Percentiles rank a stretch among this genome's conserved stretches.
These are phyloP conservation scores for Acacia pycnantha DNA, from an alignment of 331 rosid genomes.

Conservation along the genomic window DNA sequence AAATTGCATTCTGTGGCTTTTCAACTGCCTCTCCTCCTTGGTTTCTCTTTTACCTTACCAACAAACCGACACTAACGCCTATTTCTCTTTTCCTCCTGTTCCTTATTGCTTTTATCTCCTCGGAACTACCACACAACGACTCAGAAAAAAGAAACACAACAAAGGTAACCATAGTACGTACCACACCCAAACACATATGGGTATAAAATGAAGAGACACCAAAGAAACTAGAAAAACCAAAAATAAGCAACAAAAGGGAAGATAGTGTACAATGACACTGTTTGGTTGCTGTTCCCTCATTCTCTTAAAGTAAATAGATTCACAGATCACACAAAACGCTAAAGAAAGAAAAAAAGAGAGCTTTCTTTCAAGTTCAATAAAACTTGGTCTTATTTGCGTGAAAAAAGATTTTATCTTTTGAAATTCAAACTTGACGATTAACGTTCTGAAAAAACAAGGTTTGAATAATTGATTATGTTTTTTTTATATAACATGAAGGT, in stretches of 20 bases:
- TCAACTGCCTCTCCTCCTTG: slow-evolving; percentile 41
- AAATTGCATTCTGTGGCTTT: slow-evolving; percentile 55
- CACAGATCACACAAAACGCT: background rate
- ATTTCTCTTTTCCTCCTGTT: slow-evolving; percentile 26
- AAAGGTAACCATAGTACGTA: background rate
- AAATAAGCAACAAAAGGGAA: slow-evolving; percentile 12
- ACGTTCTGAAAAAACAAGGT: background rate
- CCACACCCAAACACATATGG: background rate
- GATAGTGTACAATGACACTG: background rate
- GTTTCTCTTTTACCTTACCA: slow-evolving; percentile 84
- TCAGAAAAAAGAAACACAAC: background rate
- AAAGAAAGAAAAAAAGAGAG: background rate
- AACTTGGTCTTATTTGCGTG: background rate
- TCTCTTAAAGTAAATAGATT: slow-evolving; percentile 29
- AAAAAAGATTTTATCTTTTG: background rate
- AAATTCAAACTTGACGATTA: background rate
- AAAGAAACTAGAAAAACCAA: slow-evolving; percentile 1
- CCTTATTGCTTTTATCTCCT: slow-evolving; percentile 34
- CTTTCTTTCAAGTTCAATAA: background rate
- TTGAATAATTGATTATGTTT: no score
- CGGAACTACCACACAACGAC: slow-evolving; percentile 54
- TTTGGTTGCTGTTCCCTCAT: slow-evolving; percentile 7
- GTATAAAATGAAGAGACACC: background rate
- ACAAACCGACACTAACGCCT: slow-evolving; percentile 49
- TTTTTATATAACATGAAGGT: no score